Evolutionary conservation across 495 filamentous ascomycete genomes (phyloP).

Genomic region (Staphylotrichum longicolle): DNA sequence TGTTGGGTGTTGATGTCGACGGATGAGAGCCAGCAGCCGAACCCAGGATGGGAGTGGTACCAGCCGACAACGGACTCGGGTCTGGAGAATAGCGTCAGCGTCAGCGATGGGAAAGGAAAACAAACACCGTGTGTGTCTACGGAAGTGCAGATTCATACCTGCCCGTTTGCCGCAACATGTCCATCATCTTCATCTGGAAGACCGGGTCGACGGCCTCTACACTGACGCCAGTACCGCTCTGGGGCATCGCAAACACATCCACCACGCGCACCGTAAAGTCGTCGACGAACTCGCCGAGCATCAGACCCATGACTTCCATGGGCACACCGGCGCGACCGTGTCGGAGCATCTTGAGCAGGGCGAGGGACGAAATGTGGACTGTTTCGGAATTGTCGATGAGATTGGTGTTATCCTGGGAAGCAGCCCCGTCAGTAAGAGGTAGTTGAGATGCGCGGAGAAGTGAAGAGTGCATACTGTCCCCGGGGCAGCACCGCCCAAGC

Average conservation of each 20-base stretch:
- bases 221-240: slow-evolving; percentile 96
- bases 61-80: slow-evolving; percentile 96
- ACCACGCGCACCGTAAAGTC: slow-evolving; percentile 98
- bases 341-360: slow-evolving; percentile 95
- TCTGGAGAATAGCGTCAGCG: slow-evolving; percentile 45
- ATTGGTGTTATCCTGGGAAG: slow-evolving; percentile 69
- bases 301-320: slow-evolving; percentile 99
- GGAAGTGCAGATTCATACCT: slow-evolving; percentile 55
- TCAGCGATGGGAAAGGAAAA: too few species aligned
- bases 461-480: slow-evolving; percentile 62
- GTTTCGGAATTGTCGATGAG: slow-evolving; percentile 99
- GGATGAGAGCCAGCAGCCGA: slow-evolving; percentile 97
- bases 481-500: slow-evolving; percentile 61
- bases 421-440: slow-evolving; percentile 9
- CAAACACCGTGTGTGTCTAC: too few species aligned
- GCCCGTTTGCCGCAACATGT: slow-evolving; percentile 96
- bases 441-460: too few species aligned
- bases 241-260: slow-evolving; percentile 99
- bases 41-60: slow-evolving; percentile 99
- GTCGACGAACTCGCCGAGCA: slow-evolving; percentile 98
- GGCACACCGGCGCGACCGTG: slow-evolving; percentile 96
- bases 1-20: slow-evolving; percentile 99
- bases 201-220: slow-evolving; percentile 98
- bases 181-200: slow-evolving; percentile 99
- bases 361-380: slow-evolving; percentile 97